Base-by-base conservation (phyloP, 2,329 filamentous ascomycete species). In the Didymellaceae sp. region DNA sequence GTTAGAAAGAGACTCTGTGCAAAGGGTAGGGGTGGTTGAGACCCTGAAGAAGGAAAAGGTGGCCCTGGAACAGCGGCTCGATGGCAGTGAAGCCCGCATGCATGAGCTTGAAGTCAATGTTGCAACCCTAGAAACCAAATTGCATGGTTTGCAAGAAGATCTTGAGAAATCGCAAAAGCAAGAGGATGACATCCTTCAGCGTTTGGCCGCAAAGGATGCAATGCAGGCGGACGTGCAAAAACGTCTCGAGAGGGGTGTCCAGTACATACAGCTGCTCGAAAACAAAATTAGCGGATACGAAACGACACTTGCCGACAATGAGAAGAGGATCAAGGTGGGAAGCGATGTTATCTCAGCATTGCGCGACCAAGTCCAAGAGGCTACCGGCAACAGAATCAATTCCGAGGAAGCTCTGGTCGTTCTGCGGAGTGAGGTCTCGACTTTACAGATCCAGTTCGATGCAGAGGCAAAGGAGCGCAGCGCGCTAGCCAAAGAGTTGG, bases 11-110 rank as follows among this genome's bases (percentile, higher is more conserved):
- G 54, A 40, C 24, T 51, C 33, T 6, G 47, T 42, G 6, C 40
- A 60, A 8, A 56, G 61, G 32, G 51, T 65, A 16, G 48, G 58
- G n/a, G 52, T 49, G 5, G 59, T 73, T 5, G 52, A 55, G 13
- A 35, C 28, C 1, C 38, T 73, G 32, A 58, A 65, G 24, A 50
- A 61, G 21, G 64, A 69, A 9, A 70, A 68, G 31, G 32, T 6
- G 14, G 26, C 33, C 2, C 44, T 72, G 10, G 57, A 66, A 37
- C 48, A 62, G 13, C 45, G 62, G 21, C 50, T 70, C 2, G 33
- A 57, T 8, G 43, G 54, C 8, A 52, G 45, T 13, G 52, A 54
- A 7, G 39, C 21, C 7, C 58, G 60, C 16, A 52, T 70, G 16
- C 52, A 60, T 26, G 55, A 68, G 30, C 48, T 68, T 16, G 65